Conservation (phyloP, 2,329 filamentous ascomycete species). For the Trichoderma sp. region DNA sequence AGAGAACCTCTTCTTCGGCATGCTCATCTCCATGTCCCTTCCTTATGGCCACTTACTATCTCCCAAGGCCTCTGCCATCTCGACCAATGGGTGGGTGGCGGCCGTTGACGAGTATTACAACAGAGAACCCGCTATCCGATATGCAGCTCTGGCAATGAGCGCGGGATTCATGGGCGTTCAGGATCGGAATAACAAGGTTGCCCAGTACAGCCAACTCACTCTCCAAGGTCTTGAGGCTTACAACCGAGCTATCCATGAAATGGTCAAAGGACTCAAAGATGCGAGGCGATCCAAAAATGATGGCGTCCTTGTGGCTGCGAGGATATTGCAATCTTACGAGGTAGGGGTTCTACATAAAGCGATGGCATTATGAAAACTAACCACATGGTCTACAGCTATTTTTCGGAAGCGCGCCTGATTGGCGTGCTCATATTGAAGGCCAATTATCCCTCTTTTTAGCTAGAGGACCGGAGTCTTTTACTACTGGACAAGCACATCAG, state of each 20-base stretch:
- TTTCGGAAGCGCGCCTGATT: conserved; percentile 19
- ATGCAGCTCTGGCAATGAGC: conserved; percentile 25
- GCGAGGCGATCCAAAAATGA: conserved; percentile 21
- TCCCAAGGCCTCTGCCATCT: conserved; percentile 15
- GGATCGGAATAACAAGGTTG: conserved; percentile 22
- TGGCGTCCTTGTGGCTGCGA: conserved; percentile 21
- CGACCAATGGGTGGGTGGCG: conserved; percentile 26
- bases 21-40: conserved; percentile 20
- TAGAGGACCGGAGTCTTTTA: conserved; percentile 21
- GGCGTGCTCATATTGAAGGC: conserved; percentile 24
- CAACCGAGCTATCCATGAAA: conserved; percentile 23
- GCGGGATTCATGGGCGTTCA: conserved; percentile 24
- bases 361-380: neutral
- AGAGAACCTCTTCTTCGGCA: conserved; percentile 24
- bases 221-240: conserved; percentile 27
- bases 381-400: neutral
- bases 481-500: conserved; percentile 23
- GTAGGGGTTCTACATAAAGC: conserved; percentile 2
- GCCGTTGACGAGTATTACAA: conserved; percentile 24
- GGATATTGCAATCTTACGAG: conserved; percentile 27
- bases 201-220: conserved; percentile 24
- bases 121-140: conserved; percentile 23
- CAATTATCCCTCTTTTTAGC: conserved; percentile 22
- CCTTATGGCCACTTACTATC: conserved; percentile 21
- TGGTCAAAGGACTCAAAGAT: conserved; percentile 19